Evolutionary conservation across 805 yeast species (phyloP), one percentile per base, ranked within the genome.

Genomic region (Blastobotrys americana): DNA sequence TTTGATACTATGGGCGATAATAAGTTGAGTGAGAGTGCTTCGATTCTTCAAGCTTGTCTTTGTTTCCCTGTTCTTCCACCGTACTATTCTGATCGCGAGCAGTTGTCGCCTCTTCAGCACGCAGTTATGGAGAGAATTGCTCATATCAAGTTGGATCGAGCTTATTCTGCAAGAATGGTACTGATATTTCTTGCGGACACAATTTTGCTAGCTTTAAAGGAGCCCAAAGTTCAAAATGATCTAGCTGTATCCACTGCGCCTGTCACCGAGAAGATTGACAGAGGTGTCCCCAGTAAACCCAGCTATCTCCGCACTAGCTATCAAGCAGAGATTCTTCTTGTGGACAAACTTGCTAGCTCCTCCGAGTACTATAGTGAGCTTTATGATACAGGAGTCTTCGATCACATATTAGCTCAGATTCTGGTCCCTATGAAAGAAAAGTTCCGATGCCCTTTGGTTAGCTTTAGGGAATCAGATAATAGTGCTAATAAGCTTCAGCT

Each of bases 21-120:
- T 5, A 54, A 61, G 43, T 67, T 78, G n/a, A 74, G 69, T 36
- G 66, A 60, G 18, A 67, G 83, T n/a, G 60, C 86, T 31, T 66
- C 65, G n/a, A 64, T 80, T 3, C 71, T 90, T 55, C 77, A 76
- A 54, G 69, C 78, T 13, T 77, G 87, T 46, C 76, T 84, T 1
- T 67, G 84, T 34, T 87, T 83, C 59, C 95, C 94, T 1, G 71
- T 83, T 9, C 66, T 86, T 31, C 83, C 87, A 5, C 76, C 69
- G 23, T 70, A 69, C 50, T 68, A 68, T 27, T 59, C 65, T 3
- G 96, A 87, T 57, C 65, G 69, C 34, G 55, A 62, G 16, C 74
- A 73, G 19, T 76, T 79, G 42, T 76, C 96, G 0, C 69, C 71
- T 6, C 64, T 90, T 36, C 97, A 89, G 56, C 49, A 55, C 1